Conservation (phyloP, 176 grass and related monocot genomes). For the Triticum turgidum region DNA sequence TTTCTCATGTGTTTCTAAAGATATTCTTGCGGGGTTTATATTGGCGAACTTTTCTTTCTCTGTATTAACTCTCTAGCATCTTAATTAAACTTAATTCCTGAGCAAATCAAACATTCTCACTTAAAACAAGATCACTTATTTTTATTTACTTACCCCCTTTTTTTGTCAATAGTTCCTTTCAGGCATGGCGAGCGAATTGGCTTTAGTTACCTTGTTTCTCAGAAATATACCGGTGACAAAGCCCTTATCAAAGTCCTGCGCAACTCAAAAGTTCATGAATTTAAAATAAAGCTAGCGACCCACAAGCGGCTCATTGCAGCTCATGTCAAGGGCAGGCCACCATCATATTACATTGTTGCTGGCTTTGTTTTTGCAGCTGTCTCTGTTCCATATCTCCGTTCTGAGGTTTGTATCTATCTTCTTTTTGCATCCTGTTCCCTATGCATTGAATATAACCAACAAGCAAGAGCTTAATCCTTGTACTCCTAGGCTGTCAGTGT, state of each 20-base stretch:
- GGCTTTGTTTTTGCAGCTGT: slow-evolving; percentile 91
- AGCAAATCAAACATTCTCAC: neutral
- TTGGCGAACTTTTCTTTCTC: neutral
- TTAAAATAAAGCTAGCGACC: slow-evolving; percentile 77
- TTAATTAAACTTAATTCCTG: neutral
- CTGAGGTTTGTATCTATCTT: slow-evolving; percentile 61
- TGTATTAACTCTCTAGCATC: neutral
- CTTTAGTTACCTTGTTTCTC: slow-evolving; percentile 96
- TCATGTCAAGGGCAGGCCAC: slow-evolving; percentile 85
- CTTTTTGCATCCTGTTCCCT: neutral
- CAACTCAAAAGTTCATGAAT: slow-evolving; percentile 72
- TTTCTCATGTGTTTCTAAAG: neutral
- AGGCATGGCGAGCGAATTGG: slow-evolving; percentile 97
- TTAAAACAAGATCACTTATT: neutral
- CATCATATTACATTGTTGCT: slow-evolving; percentile 99
- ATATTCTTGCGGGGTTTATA: neutral
- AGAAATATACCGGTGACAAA: slow-evolving; percentile 94
- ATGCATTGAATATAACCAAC: slow-evolving; percentile 10
- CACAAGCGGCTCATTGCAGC: slow-evolving; percentile 85
- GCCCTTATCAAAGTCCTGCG: slow-evolving; percentile 78
- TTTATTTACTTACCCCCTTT: slow-evolving; percentile 20
- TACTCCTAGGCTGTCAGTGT: neutral
- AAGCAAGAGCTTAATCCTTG: neutral
- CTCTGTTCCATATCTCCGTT: slow-evolving; percentile 96
- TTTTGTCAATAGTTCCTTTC: slow-evolving; percentile 70